Evolutionary conservation across 108 stramenopile genomes (phyloP).

Genomic region (Schizochytrium sp.): DNA sequence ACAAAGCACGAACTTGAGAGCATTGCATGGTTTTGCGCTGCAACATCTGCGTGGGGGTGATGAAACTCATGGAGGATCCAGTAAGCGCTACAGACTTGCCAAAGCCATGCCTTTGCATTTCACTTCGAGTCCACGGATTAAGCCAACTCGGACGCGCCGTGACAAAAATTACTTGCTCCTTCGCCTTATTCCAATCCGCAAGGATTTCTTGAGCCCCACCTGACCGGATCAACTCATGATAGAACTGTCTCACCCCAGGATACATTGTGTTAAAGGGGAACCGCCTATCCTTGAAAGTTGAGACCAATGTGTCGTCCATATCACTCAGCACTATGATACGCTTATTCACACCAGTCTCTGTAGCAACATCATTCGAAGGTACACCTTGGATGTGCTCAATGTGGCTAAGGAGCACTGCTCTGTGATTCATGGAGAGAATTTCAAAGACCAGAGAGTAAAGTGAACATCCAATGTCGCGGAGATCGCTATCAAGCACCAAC

Average conservation of each 20-base stretch:
- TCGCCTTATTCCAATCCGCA: not conserved
- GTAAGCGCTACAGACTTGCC: conserved; percentile 28
- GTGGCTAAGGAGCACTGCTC: conserved; percentile 3
- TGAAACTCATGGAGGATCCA: conserved; percentile 41
- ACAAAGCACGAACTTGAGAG: not conserved
- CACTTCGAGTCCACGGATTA: conserved; percentile 37
- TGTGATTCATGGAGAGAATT: not conserved
- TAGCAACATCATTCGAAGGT: not conserved
- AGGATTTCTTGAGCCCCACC: not conserved
- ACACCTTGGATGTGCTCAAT: not conserved
- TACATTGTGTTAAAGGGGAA: conserved; percentile 56
- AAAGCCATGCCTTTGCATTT: conserved; percentile 22
- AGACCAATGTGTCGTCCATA: conserved; percentile 59
- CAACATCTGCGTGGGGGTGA: conserved; percentile 50
- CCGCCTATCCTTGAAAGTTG: conserved; percentile 34
- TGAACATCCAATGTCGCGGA: conserved; percentile 23
- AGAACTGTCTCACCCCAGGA: conserved; percentile 55
- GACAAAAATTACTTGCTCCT: conserved; percentile 43
- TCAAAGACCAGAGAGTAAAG: conserved; percentile 30
- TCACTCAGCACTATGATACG: conserved; percentile 56
- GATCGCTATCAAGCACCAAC: not conserved
- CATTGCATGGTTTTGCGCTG: conserved; percentile 29
- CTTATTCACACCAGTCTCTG: not conserved
- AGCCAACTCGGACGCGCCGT: conserved; percentile 58
- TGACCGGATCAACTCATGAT: conserved; percentile 55